Evolutionary conservation across 1,284 basidiomycete genomes (phyloP).

Genomic region (Rhodotorula sp.): DNA sequence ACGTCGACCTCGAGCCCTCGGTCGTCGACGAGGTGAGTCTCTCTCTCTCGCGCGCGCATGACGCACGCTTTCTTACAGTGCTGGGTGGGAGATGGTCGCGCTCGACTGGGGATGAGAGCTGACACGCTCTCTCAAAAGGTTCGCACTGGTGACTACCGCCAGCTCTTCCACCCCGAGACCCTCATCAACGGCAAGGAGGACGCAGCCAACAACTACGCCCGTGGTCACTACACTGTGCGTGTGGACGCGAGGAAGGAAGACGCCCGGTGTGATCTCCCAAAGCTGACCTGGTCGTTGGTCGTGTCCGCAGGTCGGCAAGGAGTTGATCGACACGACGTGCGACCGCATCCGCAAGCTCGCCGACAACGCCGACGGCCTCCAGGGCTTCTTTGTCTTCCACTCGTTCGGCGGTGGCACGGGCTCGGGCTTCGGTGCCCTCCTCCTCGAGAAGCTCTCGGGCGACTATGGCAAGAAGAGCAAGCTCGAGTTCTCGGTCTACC

Average conservation of each 20-base stretch:
- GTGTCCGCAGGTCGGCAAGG: slow-evolving; percentile 49
- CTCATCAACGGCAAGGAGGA: slow-evolving; percentile 99
- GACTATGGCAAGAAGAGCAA: slow-evolving; percentile 99
- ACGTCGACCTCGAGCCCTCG: slow-evolving; percentile 70
- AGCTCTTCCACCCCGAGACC: slow-evolving; percentile 98
- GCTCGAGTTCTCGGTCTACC: slow-evolving; percentile 87
- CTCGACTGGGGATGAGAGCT: too few species aligned
- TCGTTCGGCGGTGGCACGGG: slow-evolving; percentile 95
- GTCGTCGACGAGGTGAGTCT: slow-evolving; percentile 89
- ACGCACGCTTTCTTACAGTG: neutral
- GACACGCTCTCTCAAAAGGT: slow-evolving; percentile 57
- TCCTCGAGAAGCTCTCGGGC: slow-evolving; percentile 90
- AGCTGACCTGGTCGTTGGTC: slow-evolving; percentile 4
- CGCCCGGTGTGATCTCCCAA: neutral
- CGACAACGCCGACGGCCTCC: slow-evolving; percentile 87
- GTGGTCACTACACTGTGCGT: slow-evolving; percentile 88
- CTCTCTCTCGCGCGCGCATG: too few species aligned
- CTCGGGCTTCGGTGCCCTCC: slow-evolving; percentile 96
- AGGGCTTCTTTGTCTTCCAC: slow-evolving; percentile 99
- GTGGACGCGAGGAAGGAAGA: slow-evolving; percentile 52
- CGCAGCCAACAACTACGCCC: slow-evolving; percentile 98
- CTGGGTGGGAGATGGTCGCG: too few species aligned
- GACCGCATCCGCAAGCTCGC: slow-evolving; percentile 94
- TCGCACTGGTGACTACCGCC: slow-evolving; percentile 87
- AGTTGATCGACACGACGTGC: slow-evolving; percentile 70